A percentile compares a stretch with the other conserved stretches of the same genome.
Conservation (phyloP, 1,284 basidiomycete species). For the Marasmius fiardii region DNA sequence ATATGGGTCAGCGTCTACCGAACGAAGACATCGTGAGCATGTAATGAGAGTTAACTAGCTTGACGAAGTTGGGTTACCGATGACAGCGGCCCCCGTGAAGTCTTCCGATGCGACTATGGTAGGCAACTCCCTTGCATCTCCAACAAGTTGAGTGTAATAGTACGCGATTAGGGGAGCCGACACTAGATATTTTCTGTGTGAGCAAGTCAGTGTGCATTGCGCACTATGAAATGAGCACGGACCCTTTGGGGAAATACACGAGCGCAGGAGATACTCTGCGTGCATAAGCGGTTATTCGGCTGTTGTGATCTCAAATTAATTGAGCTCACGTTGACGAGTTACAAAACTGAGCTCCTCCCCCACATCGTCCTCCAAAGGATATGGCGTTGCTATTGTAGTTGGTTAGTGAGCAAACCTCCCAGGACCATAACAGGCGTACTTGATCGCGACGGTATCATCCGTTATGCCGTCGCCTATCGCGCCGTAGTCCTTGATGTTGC, state of each 20-base stretch:
- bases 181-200: slow-evolving; percentile 55
- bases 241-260: slow-evolving; percentile 52
- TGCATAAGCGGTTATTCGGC: background rate
- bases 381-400: background rate
- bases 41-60: background rate
- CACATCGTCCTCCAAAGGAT: background rate
- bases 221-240: background rate
- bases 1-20: slow-evolving; percentile 48
- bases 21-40: background rate
- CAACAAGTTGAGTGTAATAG: slow-evolving; percentile 67
- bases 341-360: background rate
- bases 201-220: background rate
- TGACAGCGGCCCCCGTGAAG: slow-evolving; percentile 66
- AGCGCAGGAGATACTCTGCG: slow-evolving; percentile 42
- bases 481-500: slow-evolving; percentile 65
- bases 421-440: slow-evolving; percentile 36
- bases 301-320: background rate
- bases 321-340: background rate
- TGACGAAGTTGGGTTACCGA: slow-evolving; percentile 45
- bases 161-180: slow-evolving; percentile 59
- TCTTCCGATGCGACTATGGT: slow-evolving; percentile 52
- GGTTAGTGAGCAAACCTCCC: background rate
- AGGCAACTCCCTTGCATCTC: slow-evolving; percentile 58
- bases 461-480: slow-evolving; percentile 66
- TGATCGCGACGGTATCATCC: slow-evolving; percentile 71